Evolutionary conservation across 2,329 filamentous ascomycete species (phyloP).

Genomic region (Diaporthe batatas): DNA sequence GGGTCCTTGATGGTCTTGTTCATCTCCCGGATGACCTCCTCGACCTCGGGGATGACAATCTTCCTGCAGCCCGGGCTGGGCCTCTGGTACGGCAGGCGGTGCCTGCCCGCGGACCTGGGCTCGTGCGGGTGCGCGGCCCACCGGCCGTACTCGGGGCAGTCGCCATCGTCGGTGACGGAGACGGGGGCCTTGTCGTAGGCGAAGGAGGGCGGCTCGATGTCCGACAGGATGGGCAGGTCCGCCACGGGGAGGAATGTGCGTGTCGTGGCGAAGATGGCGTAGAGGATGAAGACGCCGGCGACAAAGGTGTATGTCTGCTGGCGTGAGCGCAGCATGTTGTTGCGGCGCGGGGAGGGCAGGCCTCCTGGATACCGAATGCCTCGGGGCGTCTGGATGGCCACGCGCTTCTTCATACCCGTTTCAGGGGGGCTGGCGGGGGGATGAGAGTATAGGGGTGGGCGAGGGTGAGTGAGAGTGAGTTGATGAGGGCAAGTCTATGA

Average conservation of each 20-base stretch:
- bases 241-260: conserved; percentile 37
- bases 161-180: conserved; percentile 29
- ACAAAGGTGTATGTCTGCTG: conserved; percentile 39
- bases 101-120: conserved; percentile 50
- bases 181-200: conserved; percentile 25
- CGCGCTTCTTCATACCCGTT: conserved; percentile 39
- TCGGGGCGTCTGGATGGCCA: conserved; percentile 41
- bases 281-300: conserved; percentile 37
- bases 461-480: conserved; percentile 13
- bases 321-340: conserved; percentile 40
- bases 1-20: conserved; percentile 51
- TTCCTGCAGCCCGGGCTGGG: conserved; percentile 78
- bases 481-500: conserved; percentile 15
- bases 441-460: not conserved
- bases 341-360: conserved; percentile 34
- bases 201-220: conserved; percentile 1
- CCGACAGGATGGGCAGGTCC: conserved; percentile 21
- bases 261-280: conserved; percentile 35
- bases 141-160: conserved; percentile 50
- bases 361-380: conserved; percentile 42
- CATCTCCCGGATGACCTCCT: conserved; percentile 70
- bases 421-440: not conserved
- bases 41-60: conserved; percentile 78
- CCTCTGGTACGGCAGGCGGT: conserved; percentile 57
- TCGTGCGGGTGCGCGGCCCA: conserved; percentile 49